Percentiles rank a stretch among this genome's conserved stretches.
These are phyloP conservation scores for Coprinopsis cinerea DNA, from an alignment of 768 basidiomycete species.

Conservation along the genomic window DNA sequence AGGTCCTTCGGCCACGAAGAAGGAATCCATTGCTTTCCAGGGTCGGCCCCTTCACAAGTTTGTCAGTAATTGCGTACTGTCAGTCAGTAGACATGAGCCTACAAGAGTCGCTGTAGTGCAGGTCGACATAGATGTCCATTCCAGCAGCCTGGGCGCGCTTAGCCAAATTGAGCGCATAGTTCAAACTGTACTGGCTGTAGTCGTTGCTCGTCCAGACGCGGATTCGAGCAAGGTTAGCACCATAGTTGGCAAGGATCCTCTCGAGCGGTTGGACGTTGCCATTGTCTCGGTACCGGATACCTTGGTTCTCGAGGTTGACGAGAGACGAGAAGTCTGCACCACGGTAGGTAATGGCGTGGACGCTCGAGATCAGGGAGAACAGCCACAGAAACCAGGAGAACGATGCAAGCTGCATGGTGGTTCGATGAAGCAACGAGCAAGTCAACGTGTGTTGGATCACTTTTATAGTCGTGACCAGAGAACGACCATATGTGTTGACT, in stretches of 20 bases:
- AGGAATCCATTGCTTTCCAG: constrained; percentile 55
- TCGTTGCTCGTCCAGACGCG: constrained; percentile 60
- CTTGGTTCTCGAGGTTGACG: constrained; percentile 44
- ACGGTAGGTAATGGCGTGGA: constrained; percentile 37
- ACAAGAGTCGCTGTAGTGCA: constrained; percentile 66
- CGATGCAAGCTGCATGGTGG: too few relatives aligned
- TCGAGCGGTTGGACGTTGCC: constrained; percentile 37
- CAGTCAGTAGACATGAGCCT: constrained; percentile 13
- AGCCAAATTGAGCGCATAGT: constrained; percentile 46
- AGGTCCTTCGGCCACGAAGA: constrained; percentile 48
- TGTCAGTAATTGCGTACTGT: neutral
- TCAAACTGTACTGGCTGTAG: constrained; percentile 41
- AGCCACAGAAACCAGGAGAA: constrained; percentile 3
- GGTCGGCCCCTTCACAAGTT: constrained; percentile 49
- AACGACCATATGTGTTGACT: neutral
- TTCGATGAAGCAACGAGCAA: too few relatives aligned
- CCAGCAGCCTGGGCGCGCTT: constrained; percentile 53
- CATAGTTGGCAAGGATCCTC: constrained; percentile 46
- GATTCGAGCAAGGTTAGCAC: constrained; percentile 52
- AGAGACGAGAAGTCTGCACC: constrained; percentile 56
- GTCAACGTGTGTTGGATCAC: neutral
- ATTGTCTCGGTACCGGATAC: constrained; percentile 38
- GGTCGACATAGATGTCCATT: constrained; percentile 48
- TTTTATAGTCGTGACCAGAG: neutral
- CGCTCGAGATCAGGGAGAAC: constrained; percentile 15